Percentiles rank a stretch among this genome's conserved stretches.
Conservation (phyloP, 345 rosid genomes). For the Limnanthes douglasii region DNA sequence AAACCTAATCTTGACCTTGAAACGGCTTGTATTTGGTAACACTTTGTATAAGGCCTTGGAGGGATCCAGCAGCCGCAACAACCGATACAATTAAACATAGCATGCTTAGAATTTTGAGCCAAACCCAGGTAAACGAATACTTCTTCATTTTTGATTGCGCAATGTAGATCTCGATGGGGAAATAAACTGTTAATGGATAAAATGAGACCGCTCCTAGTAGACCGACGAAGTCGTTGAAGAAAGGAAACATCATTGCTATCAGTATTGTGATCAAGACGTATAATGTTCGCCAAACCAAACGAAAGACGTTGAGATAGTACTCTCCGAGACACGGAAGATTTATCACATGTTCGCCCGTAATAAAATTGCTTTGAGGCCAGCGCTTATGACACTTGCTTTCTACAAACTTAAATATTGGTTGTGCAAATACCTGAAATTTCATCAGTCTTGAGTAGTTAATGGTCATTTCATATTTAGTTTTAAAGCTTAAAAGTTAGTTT, state of each 20-base stretch:
- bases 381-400: constrained; percentile 28
- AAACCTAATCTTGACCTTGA: constrained; percentile 10
- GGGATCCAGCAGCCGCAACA: constrained; percentile 55
- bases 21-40: constrained; percentile 64
- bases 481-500: too few relatives aligned
- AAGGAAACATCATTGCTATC: constrained; percentile 74
- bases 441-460: too few relatives aligned
- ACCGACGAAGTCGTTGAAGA: constrained; percentile 84
- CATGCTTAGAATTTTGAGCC: constrained; percentile 58
- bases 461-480: too few relatives aligned
- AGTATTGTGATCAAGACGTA: constrained; percentile 53
- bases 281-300: constrained; percentile 54
- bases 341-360: constrained; percentile 30
- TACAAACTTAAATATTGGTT: constrained; percentile 52
- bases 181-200: constrained; percentile 84
- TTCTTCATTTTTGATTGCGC: constrained; percentile 31
- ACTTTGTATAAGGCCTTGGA: constrained; percentile 52
- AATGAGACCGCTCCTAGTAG: constrained; percentile 76
- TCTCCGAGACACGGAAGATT: constrained; percentile 29
- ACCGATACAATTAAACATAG: constrained; percentile 46
- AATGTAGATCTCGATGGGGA: constrained; percentile 83
- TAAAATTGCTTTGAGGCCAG: constrained; percentile 58
- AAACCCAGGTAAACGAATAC: constrained; percentile 52
- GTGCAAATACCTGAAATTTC: constrained; percentile 56
- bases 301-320: constrained; percentile 33